These are phyloP conservation scores for Allium fistulosum DNA, from an alignment of 106 monocot genomes.

Conservation along the genomic window DNA sequence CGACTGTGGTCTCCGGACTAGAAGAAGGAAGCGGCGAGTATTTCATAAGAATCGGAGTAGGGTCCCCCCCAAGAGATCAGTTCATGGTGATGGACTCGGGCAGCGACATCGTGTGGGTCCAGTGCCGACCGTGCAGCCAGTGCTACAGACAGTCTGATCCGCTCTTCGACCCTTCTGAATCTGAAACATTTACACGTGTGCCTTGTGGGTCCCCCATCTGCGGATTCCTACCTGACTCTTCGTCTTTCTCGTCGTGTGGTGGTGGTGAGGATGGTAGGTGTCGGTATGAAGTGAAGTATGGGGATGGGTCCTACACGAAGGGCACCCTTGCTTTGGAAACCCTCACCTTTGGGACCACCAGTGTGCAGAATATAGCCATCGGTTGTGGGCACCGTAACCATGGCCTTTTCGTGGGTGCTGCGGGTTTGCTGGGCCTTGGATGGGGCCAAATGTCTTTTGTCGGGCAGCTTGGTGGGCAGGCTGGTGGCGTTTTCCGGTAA, in stretches of 20 bases:
- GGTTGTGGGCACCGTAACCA: constrained; percentile 82
- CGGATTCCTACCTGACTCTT: constrained; percentile 14
- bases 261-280: constrained; percentile 30
- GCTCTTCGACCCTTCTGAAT: constrained; percentile 64
- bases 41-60: constrained; percentile 73
- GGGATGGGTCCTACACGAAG: constrained; percentile 71
- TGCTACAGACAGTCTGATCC: constrained; percentile 71
- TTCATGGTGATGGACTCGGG: constrained; percentile 76
- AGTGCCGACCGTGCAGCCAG: constrained; percentile 59
- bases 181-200: constrained; percentile 50
- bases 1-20: constrained; percentile 55
- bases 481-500: constrained; percentile 43
- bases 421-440: constrained; percentile 67
- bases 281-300: constrained; percentile 67
- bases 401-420: constrained; percentile 63
- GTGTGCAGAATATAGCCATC: constrained; percentile 49
- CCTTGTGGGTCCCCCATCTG: constrained; percentile 50
- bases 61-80: constrained; percentile 47
- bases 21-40: constrained; percentile 73
- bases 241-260: constrained; percentile 1
- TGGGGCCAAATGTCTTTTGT: constrained; percentile 71
- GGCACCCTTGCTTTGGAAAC: constrained; percentile 69
- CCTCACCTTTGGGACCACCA: constrained; percentile 40
- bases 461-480: constrained; percentile 60
- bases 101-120: constrained; percentile 79